Evolutionary conservation across 352 stramenopile species (phyloP), one percentile per base, ranked within the genome.

Genomic region (Globisporangium cylindrosporum): DNA sequence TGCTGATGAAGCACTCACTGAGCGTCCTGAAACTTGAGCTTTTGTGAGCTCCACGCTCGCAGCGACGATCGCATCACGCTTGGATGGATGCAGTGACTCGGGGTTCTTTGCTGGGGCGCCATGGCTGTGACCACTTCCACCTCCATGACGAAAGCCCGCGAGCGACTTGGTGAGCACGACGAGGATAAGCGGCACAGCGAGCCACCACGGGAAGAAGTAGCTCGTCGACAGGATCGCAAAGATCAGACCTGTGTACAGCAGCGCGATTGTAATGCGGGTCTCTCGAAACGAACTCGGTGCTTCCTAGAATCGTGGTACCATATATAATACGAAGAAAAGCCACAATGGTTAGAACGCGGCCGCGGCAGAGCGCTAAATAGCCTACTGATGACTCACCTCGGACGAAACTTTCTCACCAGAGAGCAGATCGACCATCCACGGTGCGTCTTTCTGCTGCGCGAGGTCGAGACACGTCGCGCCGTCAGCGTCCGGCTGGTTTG

Each of bases 201-300:
- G 61, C 73, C 84, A 94, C 82, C 83, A 94, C 24, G 84, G 78
- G n/a, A 90, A 62, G 58, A 75, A 85, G 55, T 91, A 90, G 41
- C 77, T 88, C 3, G 82, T 89, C 10, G 74, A 71, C 15, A 94
- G 56, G 62, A 91, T 80, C 1, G 65, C 73, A 20, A 87, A 73
- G n/a, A 91, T 58, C 25, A 88, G 29, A 0, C 68, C 29, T 0
- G 72, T 75, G 68, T 92, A 89, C 15, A 89, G 57, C 2, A 93
- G 36, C 12, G 79, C 70, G 32, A 90, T 76, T 46, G 75, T 71
- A n/a, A 77, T 56, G 0, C 87, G 78, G 15, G 86, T 92, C 48
- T 79, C 62, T 9, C 80, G 78, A 59, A 87, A 82, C 12, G 78
- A 75, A 3, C 80, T 88, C 0, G 84, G 84, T 4, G 81, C 67